Base-by-base conservation (phyloP, 2,329 filamentous ascomycete species). In the Xylariaceae sp. region DNA sequence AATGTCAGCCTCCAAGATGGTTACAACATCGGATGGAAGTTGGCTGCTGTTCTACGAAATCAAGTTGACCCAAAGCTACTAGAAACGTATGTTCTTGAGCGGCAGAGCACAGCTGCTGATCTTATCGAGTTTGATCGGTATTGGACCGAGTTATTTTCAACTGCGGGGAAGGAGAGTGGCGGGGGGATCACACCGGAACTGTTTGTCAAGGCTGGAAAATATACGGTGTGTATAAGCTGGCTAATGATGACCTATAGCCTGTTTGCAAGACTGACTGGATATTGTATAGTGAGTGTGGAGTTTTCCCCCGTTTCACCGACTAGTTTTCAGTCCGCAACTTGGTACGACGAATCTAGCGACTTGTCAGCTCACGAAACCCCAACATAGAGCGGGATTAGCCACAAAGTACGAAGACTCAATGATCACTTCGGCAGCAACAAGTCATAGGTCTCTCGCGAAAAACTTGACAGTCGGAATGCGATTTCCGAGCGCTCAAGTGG, bases 1-100 rank as follows among this genome's bases (percentile, higher is more conserved):
- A 82, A 82, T 46, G 77, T 80, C 31, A 74, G 75, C 13, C 66
- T 87, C 53, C 83, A 86, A 60, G 84, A 87, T 56, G 83, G 82
- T 6, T 80, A 82, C 59, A 84, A 84, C 51, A 75, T 83, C 47
- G 81, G 81, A 6, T 84, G 80, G 80, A 84, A 84, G 60, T 69
- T 84, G 6, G 78, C 72, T 1, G 69, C 73, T 22, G 69, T 82
- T 1, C 63, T 83, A 2, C 72, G 65, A 12, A 74, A 76, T 2
- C 67, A 70, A 46, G 74, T 77, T 1, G 55, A 49, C 0, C 69
- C 74, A 0, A 67, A 64, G 1, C 57, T 83, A 11, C 65, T 83
- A 2, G 67, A 76, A 57, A 82, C 80, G 1, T 83, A 83, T 49
- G 74, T 78, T 1, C 58, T 73, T 2, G 80, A 84, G 62, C 70